Conservation (phyloP, 306 rosid genomes). For the Acacia confusa region DNA sequence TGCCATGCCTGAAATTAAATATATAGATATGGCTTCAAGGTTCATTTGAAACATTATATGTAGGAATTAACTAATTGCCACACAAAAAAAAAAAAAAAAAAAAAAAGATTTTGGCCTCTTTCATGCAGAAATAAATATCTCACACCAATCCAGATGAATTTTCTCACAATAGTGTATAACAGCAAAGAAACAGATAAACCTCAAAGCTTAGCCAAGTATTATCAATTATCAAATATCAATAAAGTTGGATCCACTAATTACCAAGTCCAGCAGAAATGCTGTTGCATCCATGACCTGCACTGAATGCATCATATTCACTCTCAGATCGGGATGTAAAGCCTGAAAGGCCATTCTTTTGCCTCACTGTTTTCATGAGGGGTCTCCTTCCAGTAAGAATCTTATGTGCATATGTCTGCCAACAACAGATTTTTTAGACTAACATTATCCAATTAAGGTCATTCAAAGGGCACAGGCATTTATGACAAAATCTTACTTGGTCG, state of each 20-base stretch:
- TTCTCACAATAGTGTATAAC: slow-evolving; percentile 2
- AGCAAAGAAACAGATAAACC: not conserved
- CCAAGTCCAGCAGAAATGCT: slow-evolving; percentile 98
- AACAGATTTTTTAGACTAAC: slow-evolving; percentile 4
- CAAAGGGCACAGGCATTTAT: not conserved
- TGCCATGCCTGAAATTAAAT: slow-evolving; percentile 78
- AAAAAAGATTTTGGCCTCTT: slow-evolving; percentile 1
- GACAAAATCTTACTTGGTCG: slow-evolving; percentile 68
- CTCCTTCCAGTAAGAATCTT: slow-evolving; percentile 94
- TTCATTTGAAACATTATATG: slow-evolving; percentile 12
- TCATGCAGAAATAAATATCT: slow-evolving; percentile 4
- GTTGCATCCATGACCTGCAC: slow-evolving; percentile 96
- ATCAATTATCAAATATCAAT: not conserved
- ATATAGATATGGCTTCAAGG: slow-evolving; percentile 14
- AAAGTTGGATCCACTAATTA: slow-evolving; percentile 39
- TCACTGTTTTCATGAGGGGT: slow-evolving; percentile 59
- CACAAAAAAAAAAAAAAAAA: too few species aligned
- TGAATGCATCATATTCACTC: slow-evolving; percentile 92
- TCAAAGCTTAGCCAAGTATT: not conserved
- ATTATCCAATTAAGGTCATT: not conserved
- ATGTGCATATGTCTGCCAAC: slow-evolving; percentile 78
- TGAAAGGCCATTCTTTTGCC: slow-evolving; percentile 72
- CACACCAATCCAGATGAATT: slow-evolving; percentile 3
- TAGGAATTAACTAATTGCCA: not conserved
- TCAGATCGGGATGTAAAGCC: slow-evolving; percentile 64